Evolutionary conservation across 73 alveolate genomes (phyloP), one percentile per base, ranked within the genome.

Genomic region (Paramecium bursaria): DNA sequence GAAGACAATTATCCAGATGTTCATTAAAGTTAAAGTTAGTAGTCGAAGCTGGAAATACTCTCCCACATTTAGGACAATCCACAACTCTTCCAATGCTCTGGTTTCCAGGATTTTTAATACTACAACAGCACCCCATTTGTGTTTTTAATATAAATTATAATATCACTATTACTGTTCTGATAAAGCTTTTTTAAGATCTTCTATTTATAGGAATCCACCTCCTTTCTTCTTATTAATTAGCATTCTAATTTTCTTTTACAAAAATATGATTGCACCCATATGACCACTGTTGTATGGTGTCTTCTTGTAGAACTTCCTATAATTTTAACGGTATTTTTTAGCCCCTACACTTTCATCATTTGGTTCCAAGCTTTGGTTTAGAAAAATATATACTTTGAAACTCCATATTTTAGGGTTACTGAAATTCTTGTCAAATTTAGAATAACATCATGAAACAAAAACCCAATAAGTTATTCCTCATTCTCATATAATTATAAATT

Each of bases 91-190:
- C 82, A 31, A 67, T 9, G 44, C 60, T 67, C 21, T 53, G 22
- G 33, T 57, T 25, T 30, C 76, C 33, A 4, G 76, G 76, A 57
- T 53, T 10, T 19, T 67, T 42, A 67, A 33, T 17, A 39, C 46
- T 7, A 67, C 53, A 67, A 42, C 82, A 67, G 27, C 82, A 67
- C 42, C 82, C 82, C 82, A 67, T 67, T 3, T n/a, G n/a, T 26
- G 74, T 26, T 51, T 51, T 26, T 26, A 51, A 25, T 51, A 51
- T 51, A 51, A 51, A 51, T 44, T 51, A 51, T 21, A 51, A 51
- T 26, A 19, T 26, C 27, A 51, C 23, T 51, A 7, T 39, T 39
- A 39, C 11, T 7, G 11, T 39, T 7, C 6, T 39, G 11, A 39
- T 39, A 57, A n/a, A 7, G 49, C 82, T 27, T 39, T 15, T 67